phyloP scores from a whole-genome alignment of 805 yeast genomes.

The Kluyveromyces siamensis region DNA sequence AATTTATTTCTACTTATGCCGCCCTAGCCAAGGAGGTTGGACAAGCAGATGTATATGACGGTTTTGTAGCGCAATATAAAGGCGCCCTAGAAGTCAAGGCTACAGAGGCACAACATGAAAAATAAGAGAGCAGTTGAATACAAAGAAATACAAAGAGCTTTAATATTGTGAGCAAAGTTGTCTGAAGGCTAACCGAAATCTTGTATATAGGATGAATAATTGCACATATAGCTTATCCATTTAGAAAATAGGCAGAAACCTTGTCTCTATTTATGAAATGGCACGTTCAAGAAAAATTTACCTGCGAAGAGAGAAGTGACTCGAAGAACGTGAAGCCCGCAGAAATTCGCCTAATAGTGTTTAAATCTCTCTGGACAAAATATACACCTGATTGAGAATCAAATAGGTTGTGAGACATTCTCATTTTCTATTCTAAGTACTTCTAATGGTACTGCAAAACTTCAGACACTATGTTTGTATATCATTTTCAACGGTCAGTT shows the following conservation, averaged over 20 bases:
- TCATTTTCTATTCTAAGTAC: too few relatives aligned
- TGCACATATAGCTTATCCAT: background rate
- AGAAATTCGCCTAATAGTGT: too few relatives aligned
- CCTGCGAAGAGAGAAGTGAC: background rate
- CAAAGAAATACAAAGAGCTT: background rate
- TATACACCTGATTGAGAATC: too few relatives aligned
- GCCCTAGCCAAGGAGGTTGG: constrained; percentile 3
- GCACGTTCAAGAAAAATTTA: background rate
- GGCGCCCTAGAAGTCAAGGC: background rate
- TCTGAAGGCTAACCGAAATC: background rate
- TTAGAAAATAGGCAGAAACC: background rate
- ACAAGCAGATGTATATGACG: constrained; percentile 7
- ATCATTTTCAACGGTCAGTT: background rate
- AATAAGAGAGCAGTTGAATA: background rate
- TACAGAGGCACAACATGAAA: background rate
- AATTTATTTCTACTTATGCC: constrained; percentile 11
- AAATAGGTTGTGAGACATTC: too few relatives aligned
- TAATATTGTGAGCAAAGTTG: too few relatives aligned
- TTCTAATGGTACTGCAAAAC: too few relatives aligned
- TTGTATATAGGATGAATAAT: background rate
- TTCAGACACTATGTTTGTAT: too few relatives aligned
- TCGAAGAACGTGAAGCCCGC: background rate
- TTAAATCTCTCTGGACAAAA: too few relatives aligned
- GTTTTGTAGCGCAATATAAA: constrained; percentile 1
- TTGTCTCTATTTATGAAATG: background rate